These are phyloP conservation scores for Neofusicoccum sp. DNA, from an alignment of 2,329 filamentous ascomycete genomes.

Conservation along the genomic window DNA sequence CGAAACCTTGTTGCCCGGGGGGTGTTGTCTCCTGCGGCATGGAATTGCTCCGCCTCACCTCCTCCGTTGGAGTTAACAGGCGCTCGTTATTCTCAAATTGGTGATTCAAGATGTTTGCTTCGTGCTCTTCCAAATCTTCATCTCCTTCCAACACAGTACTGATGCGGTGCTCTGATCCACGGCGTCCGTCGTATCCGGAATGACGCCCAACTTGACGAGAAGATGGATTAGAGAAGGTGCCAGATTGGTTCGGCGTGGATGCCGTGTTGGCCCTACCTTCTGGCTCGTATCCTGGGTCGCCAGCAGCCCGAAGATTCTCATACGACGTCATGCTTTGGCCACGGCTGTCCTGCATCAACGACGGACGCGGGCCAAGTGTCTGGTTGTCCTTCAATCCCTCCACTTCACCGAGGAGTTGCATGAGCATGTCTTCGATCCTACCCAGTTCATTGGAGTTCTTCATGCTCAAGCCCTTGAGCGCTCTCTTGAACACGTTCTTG, in stretches of 20 bases:
- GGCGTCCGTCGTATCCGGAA: slow-evolving; percentile 52
- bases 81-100: slow-evolving; percentile 60
- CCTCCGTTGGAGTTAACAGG: slow-evolving; percentile 60
- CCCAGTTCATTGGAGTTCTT: slow-evolving; percentile 85
- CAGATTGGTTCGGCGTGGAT: slow-evolving; percentile 72
- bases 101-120: slow-evolving; percentile 48
- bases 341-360: slow-evolving; percentile 26
- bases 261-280: slow-evolving; percentile 77
- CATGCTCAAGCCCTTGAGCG: slow-evolving; percentile 84
- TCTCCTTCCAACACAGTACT: slow-evolving; percentile 85
- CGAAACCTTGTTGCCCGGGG: slow-evolving; percentile 37
- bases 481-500: slow-evolving; percentile 88
- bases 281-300: slow-evolving; percentile 75
- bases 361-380: slow-evolving; percentile 24
- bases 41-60: slow-evolving; percentile 42
- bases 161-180: slow-evolving; percentile 72
- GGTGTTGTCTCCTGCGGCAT: slow-evolving; percentile 52
- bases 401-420: slow-evolving; percentile 88
- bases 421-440: slow-evolving; percentile 69
- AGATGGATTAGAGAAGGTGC: slow-evolving; percentile 65
- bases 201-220: slow-evolving; percentile 41
- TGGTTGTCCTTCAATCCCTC: slow-evolving; percentile 59
- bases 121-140: slow-evolving; percentile 67
- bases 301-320: slow-evolving; percentile 68
- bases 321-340: slow-evolving; percentile 62